These are phyloP conservation scores for Xerocomellus dryophilus DNA, from an alignment of 768 basidiomycete genomes.

Conservation along the genomic window DNA sequence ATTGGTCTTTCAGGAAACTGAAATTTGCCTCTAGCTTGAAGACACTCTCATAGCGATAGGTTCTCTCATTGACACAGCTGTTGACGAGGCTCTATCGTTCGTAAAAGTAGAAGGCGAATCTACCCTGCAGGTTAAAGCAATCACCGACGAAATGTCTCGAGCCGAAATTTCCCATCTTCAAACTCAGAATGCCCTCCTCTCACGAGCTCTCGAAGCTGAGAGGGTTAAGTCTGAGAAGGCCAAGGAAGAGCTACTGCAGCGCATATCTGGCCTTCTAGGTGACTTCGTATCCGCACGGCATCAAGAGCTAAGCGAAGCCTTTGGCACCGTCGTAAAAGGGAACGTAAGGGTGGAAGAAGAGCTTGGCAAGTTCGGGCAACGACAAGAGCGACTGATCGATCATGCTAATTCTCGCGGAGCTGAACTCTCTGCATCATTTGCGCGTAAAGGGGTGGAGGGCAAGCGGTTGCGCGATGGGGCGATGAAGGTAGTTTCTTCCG, in stretches of 20 bases:
- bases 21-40: constrained; percentile 42
- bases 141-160: constrained; percentile 46
- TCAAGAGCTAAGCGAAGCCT: constrained; percentile 55
- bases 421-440: constrained; percentile 40
- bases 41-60: constrained; percentile 56
- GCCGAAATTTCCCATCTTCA: constrained; percentile 60
- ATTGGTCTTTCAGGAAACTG: not conserved
- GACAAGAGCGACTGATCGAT: constrained; percentile 47
- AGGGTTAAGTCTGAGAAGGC: constrained; percentile 62
- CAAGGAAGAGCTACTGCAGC: constrained; percentile 71
- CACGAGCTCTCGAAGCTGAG: constrained; percentile 62
- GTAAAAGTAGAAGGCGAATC: constrained; percentile 53
- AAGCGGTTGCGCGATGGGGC: constrained; percentile 57
- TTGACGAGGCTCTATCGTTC: constrained; percentile 56
- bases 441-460: constrained; percentile 47
- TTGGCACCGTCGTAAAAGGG: constrained; percentile 49
- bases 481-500: constrained; percentile 47
- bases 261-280: constrained; percentile 67
- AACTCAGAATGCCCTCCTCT: constrained; percentile 67
- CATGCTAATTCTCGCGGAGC: constrained; percentile 40
- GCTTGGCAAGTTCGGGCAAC: constrained; percentile 45
- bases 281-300: constrained; percentile 71
- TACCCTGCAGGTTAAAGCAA: constrained; percentile 45
- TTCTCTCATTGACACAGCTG: constrained; percentile 56
- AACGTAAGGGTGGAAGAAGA: constrained; percentile 56